These are phyloP conservation scores for Amanita thiersii DNA, from an alignment of 768 basidiomycete species.

Conservation along the genomic window DNA sequence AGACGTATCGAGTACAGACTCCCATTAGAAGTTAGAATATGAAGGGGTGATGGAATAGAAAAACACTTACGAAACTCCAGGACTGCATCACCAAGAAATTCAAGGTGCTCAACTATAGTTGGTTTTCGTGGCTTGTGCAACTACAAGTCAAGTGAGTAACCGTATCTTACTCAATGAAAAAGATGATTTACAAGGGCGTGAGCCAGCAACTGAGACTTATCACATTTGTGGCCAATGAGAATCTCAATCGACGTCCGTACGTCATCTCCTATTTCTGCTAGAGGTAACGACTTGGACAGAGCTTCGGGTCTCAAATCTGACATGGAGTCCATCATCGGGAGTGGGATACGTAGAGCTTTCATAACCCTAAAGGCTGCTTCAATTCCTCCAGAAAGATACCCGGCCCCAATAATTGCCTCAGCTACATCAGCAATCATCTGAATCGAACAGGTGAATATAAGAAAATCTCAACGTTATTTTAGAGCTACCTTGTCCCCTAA, in stretches of 20 bases:
- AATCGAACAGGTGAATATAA: constrained; percentile 2
- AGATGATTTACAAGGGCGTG: constrained; percentile 58
- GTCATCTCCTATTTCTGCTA: constrained; percentile 36
- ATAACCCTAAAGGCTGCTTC: constrained; percentile 56
- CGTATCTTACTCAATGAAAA: not conserved
- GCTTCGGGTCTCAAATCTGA: constrained; percentile 56
- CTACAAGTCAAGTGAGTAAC: not conserved
- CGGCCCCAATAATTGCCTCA: constrained; percentile 81
- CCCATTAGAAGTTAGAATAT: constrained; percentile 9
- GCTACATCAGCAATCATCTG: constrained; percentile 79
- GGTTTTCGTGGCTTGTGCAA: not conserved
- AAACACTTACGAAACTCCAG: constrained; percentile 65
- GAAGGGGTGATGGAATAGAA: not conserved
- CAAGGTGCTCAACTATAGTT: constrained; percentile 65
- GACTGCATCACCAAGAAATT: constrained; percentile 83
- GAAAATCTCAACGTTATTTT: not conserved
- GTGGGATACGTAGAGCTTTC: constrained; percentile 57
- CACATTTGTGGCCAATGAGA: constrained; percentile 58
- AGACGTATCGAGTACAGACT: constrained; percentile 76
- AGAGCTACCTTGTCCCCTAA: constrained; percentile 68
- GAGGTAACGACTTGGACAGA: constrained; percentile 33
- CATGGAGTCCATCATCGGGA: constrained; percentile 62
- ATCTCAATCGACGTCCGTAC: constrained; percentile 49
- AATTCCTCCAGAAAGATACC: constrained; percentile 65
- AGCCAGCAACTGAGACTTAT: constrained; percentile 52